Base-by-base conservation (phyloP, 2,329 filamentous ascomycete genomes). In the Fusarium multiceps region DNA sequence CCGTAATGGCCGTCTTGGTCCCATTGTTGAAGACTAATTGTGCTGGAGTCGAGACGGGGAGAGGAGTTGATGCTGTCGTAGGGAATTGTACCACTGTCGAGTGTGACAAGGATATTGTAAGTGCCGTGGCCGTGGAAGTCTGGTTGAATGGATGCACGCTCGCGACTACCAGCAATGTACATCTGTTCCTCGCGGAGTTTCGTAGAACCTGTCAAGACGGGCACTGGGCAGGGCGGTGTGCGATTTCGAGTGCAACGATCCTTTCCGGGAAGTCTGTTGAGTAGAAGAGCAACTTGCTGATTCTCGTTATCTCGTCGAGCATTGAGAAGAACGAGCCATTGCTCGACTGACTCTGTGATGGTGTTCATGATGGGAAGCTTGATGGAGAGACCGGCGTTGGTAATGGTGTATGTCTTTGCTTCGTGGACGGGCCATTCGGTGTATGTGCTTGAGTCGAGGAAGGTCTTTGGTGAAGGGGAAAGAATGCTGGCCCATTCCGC, bases 391-490 rank as follows among this genome's bases (percentile, higher is more conserved):
- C 63, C 63, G 3, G 63, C 63, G 5, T 66, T 66, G 0, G 63
- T 66, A 61, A 66, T 60, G 1, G 61, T 60, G 3, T 66, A 66
- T 12, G 63, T 66, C 6, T 66, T 66, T 7, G 63, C 63, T 16
- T 66, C 63, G 1, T 66, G 63, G 3, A 66, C 63, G 0, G 63
- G 63, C 63, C 63, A 66, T 28, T 66, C 63, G 1, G 55, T 66
- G 21, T 66, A 66, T 21, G 48, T 55, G 7, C 42, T 54, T 1
- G 63, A 66, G n/a, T 66, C 63, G 16, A 23, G 37, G 9, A 66
- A 66, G 1, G 61, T 61, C 6, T 16, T 66, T 12, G 63, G 63
- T 1, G 61, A 66, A 23, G 63, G 63, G 1, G 55, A 53, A 0
- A 66, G 28, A 7, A 66, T 66, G 1, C 63, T 66, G 3, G 63